Evolutionary conservation across 2,329 filamentous ascomycete genomes (phyloP), one percentile per base, ranked within the genome.

Genomic region (Cordyceps javanica): DNA sequence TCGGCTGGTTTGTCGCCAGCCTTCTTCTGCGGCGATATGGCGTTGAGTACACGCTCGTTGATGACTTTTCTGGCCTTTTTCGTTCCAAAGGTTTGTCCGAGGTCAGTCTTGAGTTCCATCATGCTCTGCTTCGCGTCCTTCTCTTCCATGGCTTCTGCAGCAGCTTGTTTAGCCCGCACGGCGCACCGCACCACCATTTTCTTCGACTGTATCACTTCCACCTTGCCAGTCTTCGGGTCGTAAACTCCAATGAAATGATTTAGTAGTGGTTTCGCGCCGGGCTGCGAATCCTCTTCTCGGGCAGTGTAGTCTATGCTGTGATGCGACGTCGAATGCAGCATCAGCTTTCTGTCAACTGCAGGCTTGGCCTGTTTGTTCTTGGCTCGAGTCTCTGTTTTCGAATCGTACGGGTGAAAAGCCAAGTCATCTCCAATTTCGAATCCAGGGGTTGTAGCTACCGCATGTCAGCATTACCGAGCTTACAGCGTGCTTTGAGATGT

Each of bases 31-130:
- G 76, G 71, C 42, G 72, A 73, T 63, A 93, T 90, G 19, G 88
- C 87, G 67, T 92, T 91, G 65, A 89, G 80, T 2, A 85, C 84
- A 62, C 82, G 78, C 57, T 86, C 82, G 28, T 80, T 78, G 63
- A 94, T 84, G 1, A 84, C 87, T 74, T 92, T 93, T 77, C 86
- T 88, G 23, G 90, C 88, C 73, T 92, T 93, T 76, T 90, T 91
- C 26, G 89, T 93, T 69, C 90, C 90, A 66, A 95, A 95, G 32
- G 87, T 85, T 65, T 89, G 81, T 41, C 88, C 89, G 13, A 95
- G 83, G 2, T 86, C 82, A 64, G 85, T 86, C 64, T 82, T 83
- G 67, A 82, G 81, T 28, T 87, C 82, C 65, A 80, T 74, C 66
- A 80, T 81, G 45, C 75, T 81, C 83, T 86, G 67, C 49, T 62